phyloP scores from a whole-genome alignment of 208 protist species.

The Leishmania turanica region DNA sequence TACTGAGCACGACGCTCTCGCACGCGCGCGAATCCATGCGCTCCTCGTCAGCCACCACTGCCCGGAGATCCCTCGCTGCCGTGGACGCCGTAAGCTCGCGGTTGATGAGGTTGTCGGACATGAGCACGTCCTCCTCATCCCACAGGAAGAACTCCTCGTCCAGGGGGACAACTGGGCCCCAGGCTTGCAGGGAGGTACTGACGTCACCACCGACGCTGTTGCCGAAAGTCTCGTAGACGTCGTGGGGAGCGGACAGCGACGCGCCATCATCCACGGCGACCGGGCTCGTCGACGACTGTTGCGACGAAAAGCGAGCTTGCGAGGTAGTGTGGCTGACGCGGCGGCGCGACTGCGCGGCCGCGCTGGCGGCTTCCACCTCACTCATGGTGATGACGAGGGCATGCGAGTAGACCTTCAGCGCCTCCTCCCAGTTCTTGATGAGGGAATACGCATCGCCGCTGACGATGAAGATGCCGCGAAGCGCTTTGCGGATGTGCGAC shows the following conservation, averaged over 20 bases:
- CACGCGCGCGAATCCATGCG: constrained; percentile 52
- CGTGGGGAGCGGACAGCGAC: background rate
- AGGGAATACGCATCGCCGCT: constrained; percentile 67
- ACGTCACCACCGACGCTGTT: background rate
- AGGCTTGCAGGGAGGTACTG: constrained; percentile 17
- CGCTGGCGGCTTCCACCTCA: constrained; percentile 45
- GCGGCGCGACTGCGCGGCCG: constrained; percentile 17
- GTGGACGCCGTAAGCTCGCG: constrained; percentile 30
- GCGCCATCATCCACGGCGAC: constrained; percentile 2
- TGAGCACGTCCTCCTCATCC: constrained; percentile 40
- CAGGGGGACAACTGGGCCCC: constrained; percentile 33
- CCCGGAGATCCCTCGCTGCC: constrained; percentile 39
- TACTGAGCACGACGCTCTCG: constrained; percentile 71
- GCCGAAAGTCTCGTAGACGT: background rate
- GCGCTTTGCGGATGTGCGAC: constrained; percentile 53
- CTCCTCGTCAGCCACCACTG: constrained; percentile 55
- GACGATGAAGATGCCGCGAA: constrained; percentile 66
- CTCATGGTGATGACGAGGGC: constrained; percentile 67
- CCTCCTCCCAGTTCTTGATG: constrained; percentile 73
- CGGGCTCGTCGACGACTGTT: constrained; percentile 3
- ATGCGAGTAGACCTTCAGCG: constrained; percentile 77
- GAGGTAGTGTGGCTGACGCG: constrained; percentile 9
- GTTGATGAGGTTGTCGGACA: constrained; percentile 32
- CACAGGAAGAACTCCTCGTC: constrained; percentile 41
- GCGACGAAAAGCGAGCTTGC: constrained; percentile 3